phyloP scores from a whole-genome alignment of 2,329 filamentous ascomycete species.

The Cordyceps pruinosa region DNA sequence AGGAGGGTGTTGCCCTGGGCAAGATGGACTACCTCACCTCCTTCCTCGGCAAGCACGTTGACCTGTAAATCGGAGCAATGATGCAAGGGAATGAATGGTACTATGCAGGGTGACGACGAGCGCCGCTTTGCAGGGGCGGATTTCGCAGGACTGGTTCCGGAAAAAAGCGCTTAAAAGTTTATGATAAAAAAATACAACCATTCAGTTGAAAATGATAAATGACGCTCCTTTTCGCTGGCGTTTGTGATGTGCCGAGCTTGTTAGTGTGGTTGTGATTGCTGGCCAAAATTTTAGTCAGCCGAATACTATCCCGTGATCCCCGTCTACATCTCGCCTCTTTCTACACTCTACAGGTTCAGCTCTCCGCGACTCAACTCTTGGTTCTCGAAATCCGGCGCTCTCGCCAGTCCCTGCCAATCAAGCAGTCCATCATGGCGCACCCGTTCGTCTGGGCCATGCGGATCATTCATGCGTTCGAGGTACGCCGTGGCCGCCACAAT shows the following conservation, averaged over 20 bases:
- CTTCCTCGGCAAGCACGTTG: conserved; percentile 27
- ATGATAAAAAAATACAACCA: not conserved
- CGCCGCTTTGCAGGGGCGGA: not conserved
- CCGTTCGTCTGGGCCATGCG: conserved; percentile 27
- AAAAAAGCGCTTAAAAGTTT: not conserved
- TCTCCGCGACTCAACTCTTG: not conserved
- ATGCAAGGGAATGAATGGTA: not conserved
- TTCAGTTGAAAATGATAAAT: not conserved
- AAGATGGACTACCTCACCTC: conserved; percentile 48
- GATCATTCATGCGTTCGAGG: conserved; percentile 29
- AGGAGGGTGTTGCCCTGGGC: conserved; percentile 54
- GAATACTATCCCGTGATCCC: not conserved
- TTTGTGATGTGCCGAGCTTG: not conserved
- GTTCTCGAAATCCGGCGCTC: not conserved
- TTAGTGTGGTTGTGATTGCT: not conserved
- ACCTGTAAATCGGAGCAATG: not conserved
- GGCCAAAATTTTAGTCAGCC: conserved; percentile 4
- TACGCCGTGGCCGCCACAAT: conserved; percentile 2
- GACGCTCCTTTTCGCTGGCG: not conserved
- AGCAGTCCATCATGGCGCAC: conserved; percentile 22
- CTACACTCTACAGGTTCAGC: not conserved
- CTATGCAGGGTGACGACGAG: not conserved
- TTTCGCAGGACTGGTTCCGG: not conserved
- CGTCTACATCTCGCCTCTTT: not conserved
- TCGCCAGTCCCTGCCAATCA: not conserved